A percentile compares a stretch with the other conserved stretches of the same genome.
Evolutionary conservation across 257 asterid genomes (phyloP).

Genomic region (Perilla frutescens): DNA sequence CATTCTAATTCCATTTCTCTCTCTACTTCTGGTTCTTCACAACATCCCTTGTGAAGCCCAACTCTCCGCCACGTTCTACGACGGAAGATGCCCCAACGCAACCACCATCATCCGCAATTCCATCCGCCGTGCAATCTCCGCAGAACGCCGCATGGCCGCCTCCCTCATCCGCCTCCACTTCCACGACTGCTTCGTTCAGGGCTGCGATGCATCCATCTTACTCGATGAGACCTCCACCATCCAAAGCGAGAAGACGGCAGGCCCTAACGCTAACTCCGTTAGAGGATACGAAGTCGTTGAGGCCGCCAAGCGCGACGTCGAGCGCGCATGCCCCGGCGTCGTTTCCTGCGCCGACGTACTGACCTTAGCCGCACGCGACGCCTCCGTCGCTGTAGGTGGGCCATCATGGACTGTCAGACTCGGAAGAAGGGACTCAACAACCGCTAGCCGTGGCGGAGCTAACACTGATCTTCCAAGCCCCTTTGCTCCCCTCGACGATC

Average conservation of each 20-base stretch:
- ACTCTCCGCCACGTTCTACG: slow-evolving; percentile 46
- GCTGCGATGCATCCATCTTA: slow-evolving; percentile 52
- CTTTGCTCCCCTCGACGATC: slow-evolving; percentile 12
- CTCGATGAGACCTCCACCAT: slow-evolving; percentile 47
- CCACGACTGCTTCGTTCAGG: slow-evolving; percentile 62
- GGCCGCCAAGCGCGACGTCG: slow-evolving; percentile 50
- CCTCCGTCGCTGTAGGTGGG: slow-evolving; percentile 52
- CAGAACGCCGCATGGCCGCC: slow-evolving; percentile 55
- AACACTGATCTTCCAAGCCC: slow-evolving; percentile 50
- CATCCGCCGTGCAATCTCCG: slow-evolving; percentile 39
- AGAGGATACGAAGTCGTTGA: slow-evolving; percentile 55
- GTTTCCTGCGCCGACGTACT: slow-evolving; percentile 64
- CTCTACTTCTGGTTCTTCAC: slow-evolving; percentile 7
- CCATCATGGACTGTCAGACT: slow-evolving; percentile 54
- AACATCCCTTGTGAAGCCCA: slow-evolving; percentile 43
- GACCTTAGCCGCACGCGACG: slow-evolving; percentile 54
- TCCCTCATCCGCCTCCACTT: slow-evolving; percentile 60
- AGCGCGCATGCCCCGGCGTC: slow-evolving; percentile 49
- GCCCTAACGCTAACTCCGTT: slow-evolving; percentile 38
- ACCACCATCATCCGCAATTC: slow-evolving; percentile 34
- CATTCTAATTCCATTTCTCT: neutral
- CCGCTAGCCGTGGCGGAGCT: slow-evolving; percentile 42
- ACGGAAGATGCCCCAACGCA: slow-evolving; percentile 45
- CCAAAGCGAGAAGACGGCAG: slow-evolving; percentile 46
- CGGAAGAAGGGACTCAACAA: slow-evolving; percentile 60